Evolutionary conservation across 1,284 basidiomycete genomes (phyloP), one percentile per base, ranked within the genome.

Genomic region (Malassezia vespertilionis): DNA sequence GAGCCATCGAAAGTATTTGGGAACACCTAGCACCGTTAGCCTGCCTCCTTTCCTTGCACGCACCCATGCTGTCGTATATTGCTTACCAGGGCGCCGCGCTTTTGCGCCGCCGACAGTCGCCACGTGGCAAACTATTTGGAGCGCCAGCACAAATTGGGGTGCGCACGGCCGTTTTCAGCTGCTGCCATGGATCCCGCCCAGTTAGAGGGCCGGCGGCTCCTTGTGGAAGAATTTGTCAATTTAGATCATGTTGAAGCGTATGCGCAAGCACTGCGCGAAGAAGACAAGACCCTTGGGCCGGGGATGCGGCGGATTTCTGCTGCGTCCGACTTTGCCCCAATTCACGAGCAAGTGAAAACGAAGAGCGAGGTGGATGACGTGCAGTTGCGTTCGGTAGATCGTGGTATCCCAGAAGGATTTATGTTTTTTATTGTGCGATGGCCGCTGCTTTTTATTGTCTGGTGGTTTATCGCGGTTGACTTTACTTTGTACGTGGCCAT

Each of bases 401-500:
- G 52, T 7, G 58, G 61, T 18, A 49, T 54, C 3, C 50, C 65
- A 9, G 65, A 66, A 39, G 67, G 67, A 5, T 54, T 59, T n/a
- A 54, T 66, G 24, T 68, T 56, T 42, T 51, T 46, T 33, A 45
- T 62, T 1, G 45, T 69, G 0, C 57, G 67, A 7, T 70, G 57
- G 51, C 67, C 67, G 4, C 53, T 70, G 3, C 48, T 70, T 83
- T 71, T 77, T 52, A 77, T 88, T 58, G 83, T 97, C 43, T 87
- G 89, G 58, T 45, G 82, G 4, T 79, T 91, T 72, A 95, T 97
- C 57, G 76, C 80, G 24, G 75, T 79, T 23, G 85, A 96, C 71
- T 96, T 97, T 65, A 75, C 84, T 12, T 73, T 84, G 24, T 75
- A 96, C 66, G 80, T 96, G 32, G 57, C 85, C 21, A 86, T 88